Base-by-base conservation (phyloP, 2,329 filamentous ascomycete species). In the Aspergillus costaricaensis region DNA sequence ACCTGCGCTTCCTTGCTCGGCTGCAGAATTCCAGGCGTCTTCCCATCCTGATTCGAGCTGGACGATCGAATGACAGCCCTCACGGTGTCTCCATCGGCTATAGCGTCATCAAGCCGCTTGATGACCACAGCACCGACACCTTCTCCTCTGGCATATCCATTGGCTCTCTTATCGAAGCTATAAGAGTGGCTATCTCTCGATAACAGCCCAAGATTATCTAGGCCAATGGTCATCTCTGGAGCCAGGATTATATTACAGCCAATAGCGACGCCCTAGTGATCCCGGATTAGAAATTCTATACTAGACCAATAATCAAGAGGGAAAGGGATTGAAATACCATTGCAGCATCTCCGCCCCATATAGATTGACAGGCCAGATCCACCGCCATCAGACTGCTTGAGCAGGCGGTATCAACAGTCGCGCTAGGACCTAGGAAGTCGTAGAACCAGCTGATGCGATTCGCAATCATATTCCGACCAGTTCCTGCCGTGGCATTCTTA, bases 71-170 rank as follows among this genome's bases (percentile, higher is more conserved):
- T 71, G n/a, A 75, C 64, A 23, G 72, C 72, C 14, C 77, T 70
- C 38, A 82, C 76, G 1, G 71, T 62, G 52, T 82, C 79, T 1
- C 75, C 76, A 60, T 81, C 75, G 0, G 55, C 64, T 2, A 86
- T 55, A 0, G 85, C 85, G 2, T 76, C 68, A 2, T 66, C 69
- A 0, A 86, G 67, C 2, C 68, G 73, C 68, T 86, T 86, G 0
- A 87, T 61, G 1, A 86, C 69, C 0, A 86, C 58, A 0, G 74
- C 72, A 0, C 77, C 77, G 10, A 83, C 67, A 1, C 83, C 83
- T 55, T 86, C 84, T 3, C 80, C 82, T 2, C 82, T 75, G 30
- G 72, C 80, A 70, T 76, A 82, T 23, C 81, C 83, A 61, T 82
- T 70, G 0, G 77, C 83, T 0, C 63, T 66, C 1, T 59, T 67